phyloP scores from a whole-genome alignment of 1,284 basidiomycete species.

The Cystobasidium slooffiae region DNA sequence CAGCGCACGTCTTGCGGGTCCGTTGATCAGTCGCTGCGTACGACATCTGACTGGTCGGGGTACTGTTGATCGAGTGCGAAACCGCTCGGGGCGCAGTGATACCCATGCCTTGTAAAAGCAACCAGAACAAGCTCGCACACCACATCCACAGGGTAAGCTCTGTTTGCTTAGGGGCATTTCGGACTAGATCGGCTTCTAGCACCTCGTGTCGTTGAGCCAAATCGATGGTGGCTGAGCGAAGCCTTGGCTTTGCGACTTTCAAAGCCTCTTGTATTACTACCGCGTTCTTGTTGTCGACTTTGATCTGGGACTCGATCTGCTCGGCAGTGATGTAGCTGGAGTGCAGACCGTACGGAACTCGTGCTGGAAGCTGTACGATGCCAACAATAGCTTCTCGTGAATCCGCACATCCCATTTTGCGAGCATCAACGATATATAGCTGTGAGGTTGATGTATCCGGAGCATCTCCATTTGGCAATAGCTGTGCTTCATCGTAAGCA shows the following conservation, averaged over 20 bases:
- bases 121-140: slow-evolving; percentile 28
- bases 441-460: slow-evolving; percentile 56
- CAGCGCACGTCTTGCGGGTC: no score
- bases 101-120: slow-evolving; percentile 10
- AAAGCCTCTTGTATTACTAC: slow-evolving; percentile 10
- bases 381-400: slow-evolving; percentile 54
- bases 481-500: slow-evolving; percentile 60
- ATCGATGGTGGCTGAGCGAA: slow-evolving; percentile 6
- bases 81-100: neutral
- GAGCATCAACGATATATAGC: slow-evolving; percentile 61
- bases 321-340: slow-evolving; percentile 31
- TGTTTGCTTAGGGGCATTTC: neutral
- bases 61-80: neutral
- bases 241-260: slow-evolving; percentile 9
- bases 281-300: slow-evolving; percentile 5
- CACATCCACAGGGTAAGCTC: slow-evolving; percentile 23
- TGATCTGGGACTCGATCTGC: slow-evolving; percentile 39
- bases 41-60: neutral
- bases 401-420: slow-evolving; percentile 51
- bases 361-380: slow-evolving; percentile 59
- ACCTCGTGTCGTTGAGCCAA: slow-evolving; percentile 11
- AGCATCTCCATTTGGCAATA: slow-evolving; percentile 57
- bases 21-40: no score
- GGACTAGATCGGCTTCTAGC: slow-evolving; percentile 15
- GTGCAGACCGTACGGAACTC: slow-evolving; percentile 50